Evolutionary conservation across 805 yeast genomes (phyloP).

Genomic region (Hanseniaspora meyeri): DNA sequence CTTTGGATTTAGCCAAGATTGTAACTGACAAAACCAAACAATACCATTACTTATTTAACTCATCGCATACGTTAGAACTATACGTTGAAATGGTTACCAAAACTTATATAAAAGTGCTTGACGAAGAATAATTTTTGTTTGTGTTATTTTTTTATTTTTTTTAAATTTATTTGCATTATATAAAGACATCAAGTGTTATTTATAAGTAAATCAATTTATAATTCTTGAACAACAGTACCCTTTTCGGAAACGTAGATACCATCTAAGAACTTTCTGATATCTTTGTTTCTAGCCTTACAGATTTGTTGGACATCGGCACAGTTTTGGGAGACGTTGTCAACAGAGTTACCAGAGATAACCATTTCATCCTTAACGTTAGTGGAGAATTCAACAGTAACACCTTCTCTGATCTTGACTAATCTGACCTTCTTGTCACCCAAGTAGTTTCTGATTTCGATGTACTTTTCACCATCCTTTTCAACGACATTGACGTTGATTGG

Average conservation of each 20-base stretch:
- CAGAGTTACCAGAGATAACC: slow-evolving; percentile 83
- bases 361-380: slow-evolving; percentile 88
- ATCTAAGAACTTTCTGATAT: slow-evolving; percentile 99
- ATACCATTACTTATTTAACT: slow-evolving; percentile 48
- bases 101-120: slow-evolving; percentile 21
- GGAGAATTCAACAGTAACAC: slow-evolving; percentile 77
- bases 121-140: not conserved
- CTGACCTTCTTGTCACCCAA: slow-evolving; percentile 98
- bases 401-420: slow-evolving; percentile 72
- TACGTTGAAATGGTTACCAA: slow-evolving; percentile 44
- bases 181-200: not conserved
- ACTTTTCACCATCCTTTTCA: slow-evolving; percentile 60
- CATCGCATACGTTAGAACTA: slow-evolving; percentile 43
- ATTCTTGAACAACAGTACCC: slow-evolving; percentile 71
- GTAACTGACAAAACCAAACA: slow-evolving; percentile 58
- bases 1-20: slow-evolving; percentile 45
- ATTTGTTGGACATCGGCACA: slow-evolving; percentile 97
- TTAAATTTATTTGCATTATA: not conserved
- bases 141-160: not conserved
- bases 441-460: slow-evolving; percentile 96
- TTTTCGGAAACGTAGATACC: slow-evolving; percentile 98
- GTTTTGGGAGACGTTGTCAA: slow-evolving; percentile 94
- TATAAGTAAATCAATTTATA: slow-evolving; percentile 18
- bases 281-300: slow-evolving; percentile 99
- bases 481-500: slow-evolving; percentile 95